Evolutionary conservation across 805 yeast species (phyloP), one percentile per base, ranked within the genome.

Genomic region (Kazachstania taianensis): DNA sequence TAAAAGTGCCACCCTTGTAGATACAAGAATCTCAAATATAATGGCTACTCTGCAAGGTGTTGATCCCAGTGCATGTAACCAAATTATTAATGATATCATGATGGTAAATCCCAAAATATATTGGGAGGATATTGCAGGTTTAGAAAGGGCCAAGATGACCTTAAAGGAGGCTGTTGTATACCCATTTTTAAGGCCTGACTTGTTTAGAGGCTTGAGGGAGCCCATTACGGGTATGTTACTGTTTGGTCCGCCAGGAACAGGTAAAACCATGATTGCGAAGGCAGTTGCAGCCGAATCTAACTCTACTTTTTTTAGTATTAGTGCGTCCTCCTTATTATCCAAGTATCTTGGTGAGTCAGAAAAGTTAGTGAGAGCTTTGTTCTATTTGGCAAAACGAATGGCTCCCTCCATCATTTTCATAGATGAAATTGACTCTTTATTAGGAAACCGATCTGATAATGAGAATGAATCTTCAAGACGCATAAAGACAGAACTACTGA

Each of bases 181-280:
- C 55, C 98, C 98, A 17, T 87, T 89, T 53, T 61, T 92, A 45
- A 69, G 98, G 32, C 98, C 97, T 0, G 97, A 92, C 58, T 66
- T 89, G 43, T 92, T 89, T 52, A 73, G 76, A 41, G 97, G 97
- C 1, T 64, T 92, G 40, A 69, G 97, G 46, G 97, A 87, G 60
- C 98, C 98, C 0, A 92, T 94, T 0, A 65, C 96, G 48, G 98
- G 98, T 3, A 87, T 89, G 96, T 66, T 89, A 19, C 62, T 89
- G 30, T 89, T 89, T 62, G 98, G 98, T 0, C 98, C 98, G 0
- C 97, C 98, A 0, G 98, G 98, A 6, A 89, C 98, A 0, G 98
- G 98, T 41, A 89, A 89, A 50, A 89, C 98, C 0, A 89, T 92
- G 98, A 69, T 89, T 44, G 97, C 97, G 0, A 69, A 95, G 45